Percentiles rank a stretch among this genome's conserved stretches.
Evolutionary conservation across 176 grass and related monocot genomes (phyloP).

Genomic region (Carex parvula): DNA sequence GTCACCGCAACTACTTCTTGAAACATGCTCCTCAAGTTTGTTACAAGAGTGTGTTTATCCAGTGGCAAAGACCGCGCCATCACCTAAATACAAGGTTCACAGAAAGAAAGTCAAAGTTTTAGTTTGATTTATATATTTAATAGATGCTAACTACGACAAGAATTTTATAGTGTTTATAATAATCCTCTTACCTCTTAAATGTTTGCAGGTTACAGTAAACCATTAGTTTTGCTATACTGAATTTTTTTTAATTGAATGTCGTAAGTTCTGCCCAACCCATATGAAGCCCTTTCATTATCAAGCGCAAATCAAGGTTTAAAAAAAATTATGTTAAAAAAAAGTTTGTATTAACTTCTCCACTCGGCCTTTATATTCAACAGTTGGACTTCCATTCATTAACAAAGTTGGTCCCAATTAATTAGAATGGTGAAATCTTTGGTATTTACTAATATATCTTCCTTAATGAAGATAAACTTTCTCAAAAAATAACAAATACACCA

Average conservation of each 20-base stretch:
- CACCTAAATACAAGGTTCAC: conserved; percentile 44
- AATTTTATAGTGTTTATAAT: background rate
- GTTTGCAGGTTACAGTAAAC: background rate
- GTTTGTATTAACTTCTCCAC: background rate
- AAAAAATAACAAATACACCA: background rate
- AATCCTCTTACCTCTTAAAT: background rate
- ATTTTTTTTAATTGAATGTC: no score
- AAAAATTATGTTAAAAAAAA: background rate
- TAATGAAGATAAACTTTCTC: background rate
- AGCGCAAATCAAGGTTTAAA: background rate
- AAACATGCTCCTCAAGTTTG: conserved; percentile 72
- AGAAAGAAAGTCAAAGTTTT: conserved; percentile 19
- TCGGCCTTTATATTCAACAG: background rate
- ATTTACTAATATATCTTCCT: background rate
- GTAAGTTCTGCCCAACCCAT: no score
- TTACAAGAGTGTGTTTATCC: conserved; percentile 92
- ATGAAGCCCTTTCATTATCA: background rate
- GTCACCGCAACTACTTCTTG: conserved; percentile 89
- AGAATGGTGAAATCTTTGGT: background rate
- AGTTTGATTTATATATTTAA: background rate
- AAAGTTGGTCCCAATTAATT: background rate
- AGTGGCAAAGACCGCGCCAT: conserved; percentile 94
- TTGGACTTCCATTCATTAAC: background rate
- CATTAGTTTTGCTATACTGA: background rate
- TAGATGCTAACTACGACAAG: background rate